Evolutionary conservation across 2,329 filamentous ascomycete genomes (phyloP), one percentile per base, ranked within the genome.

Genomic region (Lecanicillium sp.): DNA sequence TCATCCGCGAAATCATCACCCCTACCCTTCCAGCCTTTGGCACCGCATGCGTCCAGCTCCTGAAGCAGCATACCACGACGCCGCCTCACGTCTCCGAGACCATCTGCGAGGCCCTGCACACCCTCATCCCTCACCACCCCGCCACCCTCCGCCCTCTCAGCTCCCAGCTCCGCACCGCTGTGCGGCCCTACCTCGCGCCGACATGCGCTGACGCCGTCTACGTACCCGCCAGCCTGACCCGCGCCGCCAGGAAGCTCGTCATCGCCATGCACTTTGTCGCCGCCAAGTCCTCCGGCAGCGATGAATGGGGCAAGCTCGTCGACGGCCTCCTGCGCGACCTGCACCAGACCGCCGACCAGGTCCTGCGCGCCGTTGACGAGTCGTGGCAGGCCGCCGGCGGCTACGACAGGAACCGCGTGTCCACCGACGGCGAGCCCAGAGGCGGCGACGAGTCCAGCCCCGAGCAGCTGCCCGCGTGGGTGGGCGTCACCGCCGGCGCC

Each of bases 1-100:
- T 96, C 45, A 75, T 91, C 37, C 79, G 91, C 57, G 90, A 96
- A 62, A 87, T 96, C 52, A 90, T 87, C 1, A 95, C 90, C 0
- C 89, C 89, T 3, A 87, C 81, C 3, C 70, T 96, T 17, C 81
- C 87, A 2, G 70, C 77, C 1, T 95, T 91, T 58, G 76, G 90
- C 38, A 82, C 79, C 1, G 75, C 84, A 3, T 89, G 86, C 57
- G 66, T 95, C 37, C 81, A 84, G 57, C 72, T 91, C 37, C 67
- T 78, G 60, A 73, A 81, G 55, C 62, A 58, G 32, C 44, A 51
- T 8, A 43, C 55, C 1, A 49, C 58, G 5, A 63, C 67, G 11
- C 74, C 72, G 40, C 60, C 62, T 52, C 65, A 71, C 10, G 68
- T 89, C 29, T 64, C 86, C 32, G 81, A 88, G 59, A 79, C 78